These are phyloP conservation scores for Nitzschia palea DNA, from an alignment of 108 stramenopile species.

Conservation along the genomic window DNA sequence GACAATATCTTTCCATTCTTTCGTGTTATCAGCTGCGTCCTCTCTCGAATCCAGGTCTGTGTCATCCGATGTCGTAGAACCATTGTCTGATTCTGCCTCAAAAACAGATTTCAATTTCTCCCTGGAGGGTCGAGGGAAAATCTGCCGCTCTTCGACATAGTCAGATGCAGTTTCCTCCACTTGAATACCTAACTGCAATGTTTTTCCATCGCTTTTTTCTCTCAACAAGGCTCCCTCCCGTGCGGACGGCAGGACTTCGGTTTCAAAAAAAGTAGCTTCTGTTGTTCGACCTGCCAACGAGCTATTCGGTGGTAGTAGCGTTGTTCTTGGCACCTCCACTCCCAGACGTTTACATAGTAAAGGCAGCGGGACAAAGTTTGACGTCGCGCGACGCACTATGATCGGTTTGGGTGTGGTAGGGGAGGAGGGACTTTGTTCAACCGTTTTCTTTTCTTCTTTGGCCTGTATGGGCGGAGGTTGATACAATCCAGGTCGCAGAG, in stretches of 20 bases:
- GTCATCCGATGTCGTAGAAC: conserved; percentile 21
- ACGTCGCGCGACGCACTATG: conserved; percentile 19
- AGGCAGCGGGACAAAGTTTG: conserved; percentile 37
- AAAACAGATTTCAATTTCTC: conserved; percentile 47
- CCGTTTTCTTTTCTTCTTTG: not conserved
- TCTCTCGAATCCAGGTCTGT: conserved; percentile 18
- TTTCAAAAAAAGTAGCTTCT: conserved; percentile 49
- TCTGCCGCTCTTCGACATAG: not conserved
- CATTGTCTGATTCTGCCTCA: conserved; percentile 32
- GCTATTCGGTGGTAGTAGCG: not conserved
- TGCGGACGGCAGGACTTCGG: conserved; percentile 35
- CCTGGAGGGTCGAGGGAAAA: conserved; percentile 35
- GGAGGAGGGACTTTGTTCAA: not conserved
- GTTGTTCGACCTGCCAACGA: not conserved
- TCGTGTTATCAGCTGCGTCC: not conserved
- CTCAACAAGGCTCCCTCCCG: not conserved
- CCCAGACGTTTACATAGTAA: conserved; percentile 60
- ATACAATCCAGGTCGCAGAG: conserved; percentile 20
- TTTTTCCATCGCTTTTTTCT: not conserved
- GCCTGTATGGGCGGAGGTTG: conserved; percentile 15
- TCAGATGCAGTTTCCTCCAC: not conserved
- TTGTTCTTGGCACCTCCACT: conserved; percentile 32
- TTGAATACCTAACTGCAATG: not conserved
- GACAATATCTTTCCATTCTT: not conserved
- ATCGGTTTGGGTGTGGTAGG: not conserved